Evolutionary conservation across 768 basidiomycete species (phyloP).

Genomic region (Suillus ampliporus): DNA sequence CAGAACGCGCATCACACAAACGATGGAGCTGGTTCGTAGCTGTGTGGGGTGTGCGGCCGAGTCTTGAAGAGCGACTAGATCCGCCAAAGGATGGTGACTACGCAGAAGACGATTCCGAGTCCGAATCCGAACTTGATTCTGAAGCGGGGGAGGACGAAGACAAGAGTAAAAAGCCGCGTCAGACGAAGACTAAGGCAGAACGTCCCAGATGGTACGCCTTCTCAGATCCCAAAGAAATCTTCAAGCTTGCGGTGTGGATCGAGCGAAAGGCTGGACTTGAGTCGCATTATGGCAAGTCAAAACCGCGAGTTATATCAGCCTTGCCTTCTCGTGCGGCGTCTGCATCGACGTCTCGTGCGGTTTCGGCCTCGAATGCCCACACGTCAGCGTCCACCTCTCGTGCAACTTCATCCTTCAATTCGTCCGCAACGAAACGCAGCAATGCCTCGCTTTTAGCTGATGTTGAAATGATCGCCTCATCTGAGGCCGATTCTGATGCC

Average conservation of each 20-base stretch:
- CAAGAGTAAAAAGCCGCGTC: constrained; percentile 37
- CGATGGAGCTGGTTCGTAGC: constrained; percentile 83
- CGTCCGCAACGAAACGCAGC: neutral
- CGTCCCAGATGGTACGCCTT: constrained; percentile 72
- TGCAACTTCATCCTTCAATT: neutral
- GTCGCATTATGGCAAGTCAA: neutral
- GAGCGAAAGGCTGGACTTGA: constrained; percentile 52
- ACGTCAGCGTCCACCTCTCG: neutral
- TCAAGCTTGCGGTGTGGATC: constrained; percentile 70
- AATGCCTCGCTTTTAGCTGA: neutral
- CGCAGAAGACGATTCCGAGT: constrained; percentile 23
- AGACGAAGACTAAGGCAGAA: neutral
- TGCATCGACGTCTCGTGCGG: neutral
- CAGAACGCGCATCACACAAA: constrained; percentile 56
- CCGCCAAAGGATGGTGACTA: constrained; percentile 23
- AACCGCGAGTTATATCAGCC: neutral
- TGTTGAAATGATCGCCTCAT: constrained; percentile 14
- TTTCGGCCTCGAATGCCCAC: neutral
- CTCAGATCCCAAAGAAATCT: constrained; percentile 66
- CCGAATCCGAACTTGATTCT: constrained; percentile 27
- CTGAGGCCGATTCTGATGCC: neutral
- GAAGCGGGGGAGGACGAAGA: constrained; percentile 38
- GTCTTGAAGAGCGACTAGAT: constrained; percentile 25
- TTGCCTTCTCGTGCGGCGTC: constrained; percentile 1
- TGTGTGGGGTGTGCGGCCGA: constrained; percentile 68